A percentile compares a stretch with the other conserved stretches of the same genome.
Conservation (phyloP, 2,329 filamentous ascomycete species). For the Acarospora socialis region DNA sequence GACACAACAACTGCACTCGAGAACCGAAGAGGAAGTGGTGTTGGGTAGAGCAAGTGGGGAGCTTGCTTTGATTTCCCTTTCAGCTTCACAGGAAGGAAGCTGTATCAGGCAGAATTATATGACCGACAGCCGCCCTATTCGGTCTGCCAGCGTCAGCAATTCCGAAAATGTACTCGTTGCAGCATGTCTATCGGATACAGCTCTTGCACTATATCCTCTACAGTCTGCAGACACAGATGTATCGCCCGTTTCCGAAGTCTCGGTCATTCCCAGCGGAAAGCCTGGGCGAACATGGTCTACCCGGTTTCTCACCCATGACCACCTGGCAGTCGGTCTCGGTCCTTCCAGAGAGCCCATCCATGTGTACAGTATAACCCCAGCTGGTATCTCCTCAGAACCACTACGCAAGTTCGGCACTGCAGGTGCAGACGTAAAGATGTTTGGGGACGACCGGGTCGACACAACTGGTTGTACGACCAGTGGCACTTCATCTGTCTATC, state of each 20-base stretch:
- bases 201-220: conserved; percentile 34
- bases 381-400: conserved; percentile 27
- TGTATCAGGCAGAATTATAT: conserved; percentile 30
- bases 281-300: conserved; percentile 33
- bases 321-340: conserved; percentile 38
- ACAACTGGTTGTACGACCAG: no score
- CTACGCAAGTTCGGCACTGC: conserved; percentile 25
- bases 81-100: no score
- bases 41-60: conserved; percentile 43
- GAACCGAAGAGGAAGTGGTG: conserved; percentile 30
- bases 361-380: conserved; percentile 36
- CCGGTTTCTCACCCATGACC: conserved; percentile 36
- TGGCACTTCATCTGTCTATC: conserved; percentile 28
- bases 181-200: conserved; percentile 35
- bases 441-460: no score
- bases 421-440: conserved; percentile 4
- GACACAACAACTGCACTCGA: conserved; percentile 17
- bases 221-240: conserved; percentile 20
- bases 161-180: conserved; percentile 33
- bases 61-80: conserved; percentile 29
- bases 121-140: conserved; percentile 31
- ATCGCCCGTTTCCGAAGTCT: conserved; percentile 24
- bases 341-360: conserved; percentile 30
- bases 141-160: conserved; percentile 33
- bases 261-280: conserved; percentile 20